Evolutionary conservation across 2,329 filamentous ascomycete genomes (phyloP), one percentile per base, ranked within the genome.

Genomic region (Penicillium palitans): DNA sequence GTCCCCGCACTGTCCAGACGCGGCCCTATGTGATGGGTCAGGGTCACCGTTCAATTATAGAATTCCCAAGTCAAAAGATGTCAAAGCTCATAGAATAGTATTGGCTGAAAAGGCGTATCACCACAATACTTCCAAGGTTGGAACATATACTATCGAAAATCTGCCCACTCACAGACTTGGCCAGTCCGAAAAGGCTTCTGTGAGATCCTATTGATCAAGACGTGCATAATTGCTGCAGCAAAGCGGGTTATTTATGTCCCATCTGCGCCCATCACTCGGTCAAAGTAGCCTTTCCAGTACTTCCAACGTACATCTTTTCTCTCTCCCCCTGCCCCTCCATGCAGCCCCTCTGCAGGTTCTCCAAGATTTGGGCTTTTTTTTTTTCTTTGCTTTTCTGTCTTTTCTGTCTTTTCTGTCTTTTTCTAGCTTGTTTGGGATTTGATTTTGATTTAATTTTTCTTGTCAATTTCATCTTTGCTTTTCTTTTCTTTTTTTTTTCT

Each of bases 151-250:
- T 17, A 37, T 52, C 17, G 41, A n/a, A 42, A 48, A 55, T 57
- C 48, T 17, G 33, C 31, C 56, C 56, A 59, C 37, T 62, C 55
- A 61, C 40, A 52, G 44, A 15, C 52, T 53, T 33, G 29, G 46
- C 37, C 37, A 47, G 21, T 31, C 46, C 24, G 37, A 61, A 62
- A 64, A 29, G 24, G 53, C 21, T 44, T 48, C 31, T 52, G 31
- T 27, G 45, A 13, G 17, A 52, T 61, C 59, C 61, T 54, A 67
- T 67, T 67, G 60, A 58, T 53, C 59, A n/a, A 57, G 45, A 25
- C 56, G 50, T 65, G 65, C 65, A 67, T 65, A 61, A 61, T 56
- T 63, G 19, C 60, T 67, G 65, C 65, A 67, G 65, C 55, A 65
- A 60, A 52, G 60, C 58, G 52, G 59, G 62, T 66, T 67, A 67